A percentile compares a stretch with the other conserved stretches of the same genome.
Conservation (phyloP, 2,329 filamentous ascomycete species). For the Zymoseptoria tritici region DNA sequence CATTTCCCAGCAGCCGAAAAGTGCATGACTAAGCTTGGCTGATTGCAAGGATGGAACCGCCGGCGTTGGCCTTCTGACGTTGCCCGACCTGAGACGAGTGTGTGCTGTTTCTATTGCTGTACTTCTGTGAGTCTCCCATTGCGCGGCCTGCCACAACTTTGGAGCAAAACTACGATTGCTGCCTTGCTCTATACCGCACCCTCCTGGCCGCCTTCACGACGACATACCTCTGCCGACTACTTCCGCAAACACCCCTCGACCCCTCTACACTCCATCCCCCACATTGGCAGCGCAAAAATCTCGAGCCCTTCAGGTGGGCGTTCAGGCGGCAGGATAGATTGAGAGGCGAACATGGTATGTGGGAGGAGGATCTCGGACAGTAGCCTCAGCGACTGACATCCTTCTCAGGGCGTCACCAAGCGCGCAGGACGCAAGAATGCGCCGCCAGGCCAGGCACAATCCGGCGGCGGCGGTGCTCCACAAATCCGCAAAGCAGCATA, state of each 20-base stretch:
- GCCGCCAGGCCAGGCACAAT: slow-evolving; percentile 31
- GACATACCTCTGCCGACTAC: background rate
- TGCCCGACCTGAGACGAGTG: background rate
- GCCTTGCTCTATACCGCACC: background rate
- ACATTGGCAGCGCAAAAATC: background rate
- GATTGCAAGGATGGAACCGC: background rate
- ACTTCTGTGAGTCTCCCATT: background rate
- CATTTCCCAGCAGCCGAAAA: too few species aligned
- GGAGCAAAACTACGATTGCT: background rate
- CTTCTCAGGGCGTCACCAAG: slow-evolving; percentile 48
- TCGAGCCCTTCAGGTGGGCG: background rate
- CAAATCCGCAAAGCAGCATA: slow-evolving; percentile 94
- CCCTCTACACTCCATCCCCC: background rate
- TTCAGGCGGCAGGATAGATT: background rate
- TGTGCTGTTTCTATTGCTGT: background rate
- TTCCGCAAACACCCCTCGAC: too few species aligned
- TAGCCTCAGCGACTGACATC: background rate
- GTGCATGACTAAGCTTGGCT: background rate
- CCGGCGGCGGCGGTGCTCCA: slow-evolving; percentile 45
- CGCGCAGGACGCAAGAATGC: slow-evolving; percentile 51
- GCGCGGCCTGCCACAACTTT: background rate
- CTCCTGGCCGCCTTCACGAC: background rate
- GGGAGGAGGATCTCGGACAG: background rate
- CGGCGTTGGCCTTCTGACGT: background rate
- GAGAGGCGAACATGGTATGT: background rate